A percentile compares a stretch with the other conserved stretches of the same genome.
Conservation (phyloP, 2,329 filamentous ascomycete species). For the Kalmusia sp. region DNA sequence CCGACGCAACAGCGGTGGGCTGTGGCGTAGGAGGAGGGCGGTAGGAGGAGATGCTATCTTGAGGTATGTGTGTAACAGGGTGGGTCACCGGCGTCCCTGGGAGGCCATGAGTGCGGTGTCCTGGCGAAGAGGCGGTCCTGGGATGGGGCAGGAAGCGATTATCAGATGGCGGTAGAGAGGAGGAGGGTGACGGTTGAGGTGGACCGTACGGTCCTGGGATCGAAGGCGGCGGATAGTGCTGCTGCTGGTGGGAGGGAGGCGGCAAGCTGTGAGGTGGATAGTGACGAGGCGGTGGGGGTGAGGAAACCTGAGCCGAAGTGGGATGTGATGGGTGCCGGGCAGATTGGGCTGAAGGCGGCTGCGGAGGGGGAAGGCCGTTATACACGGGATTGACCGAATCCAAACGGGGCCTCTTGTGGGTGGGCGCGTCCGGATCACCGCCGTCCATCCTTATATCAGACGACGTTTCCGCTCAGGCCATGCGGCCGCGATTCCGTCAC, state of each 20-base stretch:
- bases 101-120: constrained; percentile 45
- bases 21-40: constrained; percentile 41
- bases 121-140: constrained; percentile 40
- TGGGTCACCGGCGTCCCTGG: constrained; percentile 38
- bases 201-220: constrained; percentile 29
- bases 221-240: constrained; percentile 28
- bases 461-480: constrained; percentile 47
- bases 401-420: constrained; percentile 48
- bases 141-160: constrained; percentile 42
- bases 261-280: constrained; percentile 35
- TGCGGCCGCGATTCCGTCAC: constrained; percentile 42
- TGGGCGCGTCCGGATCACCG: constrained; percentile 47
- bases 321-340: constrained; percentile 39
- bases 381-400: constrained; percentile 45
- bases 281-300: constrained; percentile 35
- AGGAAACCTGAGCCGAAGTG: constrained; percentile 36
- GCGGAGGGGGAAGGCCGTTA: constrained; percentile 44
- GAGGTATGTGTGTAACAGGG: constrained; percentile 31
- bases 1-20: constrained; percentile 29
- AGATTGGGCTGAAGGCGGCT: constrained; percentile 37
- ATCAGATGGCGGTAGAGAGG: constrained; percentile 42
- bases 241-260: constrained; percentile 29
- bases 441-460: constrained; percentile 48
- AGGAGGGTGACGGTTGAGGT: constrained; percentile 39
- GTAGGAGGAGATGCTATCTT: constrained; percentile 43